These are phyloP conservation scores for Sphaerosporella brunnea DNA, from an alignment of 495 filamentous ascomycete genomes.

Conservation along the genomic window DNA sequence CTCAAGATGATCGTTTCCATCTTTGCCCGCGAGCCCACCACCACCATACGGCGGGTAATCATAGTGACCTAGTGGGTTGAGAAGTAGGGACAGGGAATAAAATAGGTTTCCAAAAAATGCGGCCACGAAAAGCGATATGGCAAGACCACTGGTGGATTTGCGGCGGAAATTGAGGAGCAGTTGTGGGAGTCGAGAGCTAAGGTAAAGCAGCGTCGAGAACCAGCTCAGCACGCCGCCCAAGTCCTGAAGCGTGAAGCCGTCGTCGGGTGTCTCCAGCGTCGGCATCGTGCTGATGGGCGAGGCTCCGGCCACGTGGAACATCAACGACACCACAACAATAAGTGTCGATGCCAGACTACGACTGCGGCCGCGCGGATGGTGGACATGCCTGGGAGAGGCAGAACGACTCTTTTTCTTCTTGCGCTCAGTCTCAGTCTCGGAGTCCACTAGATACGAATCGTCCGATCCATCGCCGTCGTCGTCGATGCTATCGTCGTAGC, in stretches of 20 bases:
- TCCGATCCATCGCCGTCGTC: conserved; percentile 11
- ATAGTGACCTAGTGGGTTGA: conserved; percentile 52
- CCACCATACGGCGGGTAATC: conserved; percentile 45
- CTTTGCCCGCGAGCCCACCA: conserved; percentile 44
- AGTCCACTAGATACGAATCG: background rate
- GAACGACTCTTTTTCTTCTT: conserved; percentile 18
- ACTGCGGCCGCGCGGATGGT: background rate
- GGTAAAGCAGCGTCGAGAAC: conserved; percentile 48
- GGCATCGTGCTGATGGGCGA: conserved; percentile 9
- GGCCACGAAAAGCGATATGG: conserved; percentile 47
- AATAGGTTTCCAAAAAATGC: conserved; percentile 58
- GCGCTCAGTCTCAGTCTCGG: conserved; percentile 10
- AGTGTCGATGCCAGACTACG: conserved; percentile 12
- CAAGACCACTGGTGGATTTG: conserved; percentile 52
- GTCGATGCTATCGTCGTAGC: conserved; percentile 10
- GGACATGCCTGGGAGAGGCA: no score
- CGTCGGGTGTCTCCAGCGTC: conserved; percentile 28
- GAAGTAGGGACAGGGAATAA: conserved; percentile 47
- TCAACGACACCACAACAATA: conserved; percentile 16
- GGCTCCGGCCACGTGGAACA: conserved; percentile 15
- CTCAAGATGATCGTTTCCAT: conserved; percentile 38
- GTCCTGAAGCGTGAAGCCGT: background rate
- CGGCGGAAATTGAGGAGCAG: conserved; percentile 50
- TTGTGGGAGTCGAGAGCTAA: conserved; percentile 53
- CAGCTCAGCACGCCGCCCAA: conserved; percentile 45